These are phyloP conservation scores for Ustilago vetiveriae DNA, from an alignment of 1,284 basidiomycete genomes.

Conservation along the genomic window DNA sequence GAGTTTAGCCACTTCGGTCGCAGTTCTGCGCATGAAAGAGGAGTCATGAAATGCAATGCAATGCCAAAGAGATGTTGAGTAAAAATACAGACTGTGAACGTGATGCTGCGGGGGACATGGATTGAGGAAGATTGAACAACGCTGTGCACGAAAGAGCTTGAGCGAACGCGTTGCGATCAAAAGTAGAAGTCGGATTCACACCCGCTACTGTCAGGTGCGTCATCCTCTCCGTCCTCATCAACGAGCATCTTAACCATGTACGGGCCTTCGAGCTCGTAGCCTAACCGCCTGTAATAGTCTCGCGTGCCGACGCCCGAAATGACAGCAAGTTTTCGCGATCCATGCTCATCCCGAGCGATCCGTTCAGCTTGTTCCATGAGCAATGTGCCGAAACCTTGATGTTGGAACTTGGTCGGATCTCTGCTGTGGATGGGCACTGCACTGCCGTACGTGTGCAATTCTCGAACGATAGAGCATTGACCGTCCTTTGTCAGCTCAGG, in stretches of 20 bases:
- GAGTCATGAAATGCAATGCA: slow-evolving; percentile 11
- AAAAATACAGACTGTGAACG: slow-evolving; percentile 27
- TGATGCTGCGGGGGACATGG: not conserved
- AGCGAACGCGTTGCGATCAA: not conserved
- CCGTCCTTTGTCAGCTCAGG: slow-evolving; percentile 82
- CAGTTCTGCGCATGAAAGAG: no score
- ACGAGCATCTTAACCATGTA: slow-evolving; percentile 69
- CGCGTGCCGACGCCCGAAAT: slow-evolving; percentile 95
- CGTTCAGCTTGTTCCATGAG: slow-evolving; percentile 99
- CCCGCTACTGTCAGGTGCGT: slow-evolving; percentile 1
- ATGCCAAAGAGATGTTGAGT: slow-evolving; percentile 8
- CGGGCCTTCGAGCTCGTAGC: slow-evolving; percentile 92
- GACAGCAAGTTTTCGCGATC: slow-evolving; percentile 90
- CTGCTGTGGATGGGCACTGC: slow-evolving; percentile 96
- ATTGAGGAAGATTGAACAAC: not conserved
- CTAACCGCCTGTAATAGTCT: slow-evolving; percentile 91
- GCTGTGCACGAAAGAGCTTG: not conserved
- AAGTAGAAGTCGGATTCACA: slow-evolving; percentile 25
- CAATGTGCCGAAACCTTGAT: slow-evolving; percentile 90
- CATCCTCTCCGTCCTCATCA: slow-evolving; percentile 31
- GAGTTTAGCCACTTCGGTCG: no score
- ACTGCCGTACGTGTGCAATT: slow-evolving; percentile 98
- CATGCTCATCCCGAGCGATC: slow-evolving; percentile 97
- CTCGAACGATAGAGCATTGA: slow-evolving; percentile 93
- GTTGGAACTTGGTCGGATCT: slow-evolving; percentile 83